Base-by-base conservation (phyloP, 1,284 basidiomycete species). In the Ceratobasidium sp. region DNA sequence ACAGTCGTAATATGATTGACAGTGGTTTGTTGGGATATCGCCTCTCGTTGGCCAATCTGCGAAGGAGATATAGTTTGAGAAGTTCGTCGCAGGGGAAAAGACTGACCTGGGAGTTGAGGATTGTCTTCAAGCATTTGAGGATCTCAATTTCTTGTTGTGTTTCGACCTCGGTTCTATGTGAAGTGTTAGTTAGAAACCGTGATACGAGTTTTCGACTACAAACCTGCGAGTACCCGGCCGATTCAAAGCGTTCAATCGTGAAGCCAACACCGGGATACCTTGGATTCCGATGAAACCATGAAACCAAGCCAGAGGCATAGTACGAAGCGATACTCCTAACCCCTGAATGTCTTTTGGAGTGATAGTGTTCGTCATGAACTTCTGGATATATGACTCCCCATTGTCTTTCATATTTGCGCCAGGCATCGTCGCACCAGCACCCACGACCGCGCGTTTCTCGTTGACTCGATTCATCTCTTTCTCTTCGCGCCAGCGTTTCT, bases 361-460 rank as follows among this genome's bases (percentile, higher is more conserved):
- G 62, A 97, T 91, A 5, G 93, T 92, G 76, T 90, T 90, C 80
- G 96, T 93, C 82, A 97, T 86, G 81, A 98, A 96, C 82, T 92
- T 95, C 82, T 91, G 90, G 79, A 97, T 91, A 81, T 95, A 98
- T 92, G 91, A 96, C 81, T 95, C 91, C 1, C 94, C 94, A 15
- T 63, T 63, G 76, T 91, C 89, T 75, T 89, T 89, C 22, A 88
- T 83, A 33, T 81, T 76, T 54, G 87, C 86, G 31, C 85, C 82
- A 24, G 82, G 81, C 17, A 87, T 80, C 24, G 75, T 79, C 77
- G 88, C 88, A 17, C 89, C 89, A 50, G 75, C 73, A 56, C 75
- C 76, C 2, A 85, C 80, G 74, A 91, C 89, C 24, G 82, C 83
- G 78, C 90, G 89, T 80, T 86, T 90, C 79, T 86, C 88, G 50